phyloP scores from a whole-genome alignment of 2,329 filamentous ascomycete genomes.

The Talaromyces piceae region DNA sequence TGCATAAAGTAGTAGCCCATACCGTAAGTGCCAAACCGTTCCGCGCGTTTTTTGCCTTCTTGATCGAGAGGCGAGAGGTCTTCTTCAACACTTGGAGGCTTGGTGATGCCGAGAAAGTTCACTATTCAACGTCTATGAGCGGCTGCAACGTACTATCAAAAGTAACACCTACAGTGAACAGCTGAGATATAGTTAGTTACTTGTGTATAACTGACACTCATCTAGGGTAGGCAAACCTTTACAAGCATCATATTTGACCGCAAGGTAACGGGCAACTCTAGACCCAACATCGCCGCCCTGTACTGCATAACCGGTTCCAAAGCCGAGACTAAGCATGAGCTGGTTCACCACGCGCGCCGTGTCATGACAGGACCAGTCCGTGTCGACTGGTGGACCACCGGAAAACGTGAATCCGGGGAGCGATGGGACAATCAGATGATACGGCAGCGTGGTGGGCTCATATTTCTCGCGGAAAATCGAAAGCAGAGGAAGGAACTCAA shows the following conservation, averaged over 20 bases:
- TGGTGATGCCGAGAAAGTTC: slow-evolving; percentile 12
- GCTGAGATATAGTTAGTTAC: slow-evolving; percentile 2
- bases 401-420: slow-evolving; percentile 50
- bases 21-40: slow-evolving; percentile 23
- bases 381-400: slow-evolving; percentile 39
- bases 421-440: slow-evolving; percentile 51
- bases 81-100: slow-evolving; percentile 31
- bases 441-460: slow-evolving; percentile 44
- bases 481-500: slow-evolving; percentile 51
- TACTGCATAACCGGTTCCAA: slow-evolving; percentile 44
- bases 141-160: not conserved
- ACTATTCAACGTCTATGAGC: not conserved
- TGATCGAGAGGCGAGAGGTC: slow-evolving; percentile 4
- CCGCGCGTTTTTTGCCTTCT: slow-evolving; percentile 2
- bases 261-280: slow-evolving; percentile 38
- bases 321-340: slow-evolving; percentile 48
- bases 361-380: slow-evolving; percentile 35
- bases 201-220: too few relatives aligned
- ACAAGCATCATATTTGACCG: slow-evolving; percentile 38
- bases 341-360: slow-evolving; percentile 42
- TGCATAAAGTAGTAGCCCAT: slow-evolving; percentile 48
- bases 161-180: slow-evolving; percentile 6
- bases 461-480: slow-evolving; percentile 42
- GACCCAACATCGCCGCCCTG: slow-evolving; percentile 54
- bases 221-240: slow-evolving; percentile 37